Base-by-base conservation (phyloP, 2,329 filamentous ascomycete genomes). In the Camptophora hylomeconis region DNA sequence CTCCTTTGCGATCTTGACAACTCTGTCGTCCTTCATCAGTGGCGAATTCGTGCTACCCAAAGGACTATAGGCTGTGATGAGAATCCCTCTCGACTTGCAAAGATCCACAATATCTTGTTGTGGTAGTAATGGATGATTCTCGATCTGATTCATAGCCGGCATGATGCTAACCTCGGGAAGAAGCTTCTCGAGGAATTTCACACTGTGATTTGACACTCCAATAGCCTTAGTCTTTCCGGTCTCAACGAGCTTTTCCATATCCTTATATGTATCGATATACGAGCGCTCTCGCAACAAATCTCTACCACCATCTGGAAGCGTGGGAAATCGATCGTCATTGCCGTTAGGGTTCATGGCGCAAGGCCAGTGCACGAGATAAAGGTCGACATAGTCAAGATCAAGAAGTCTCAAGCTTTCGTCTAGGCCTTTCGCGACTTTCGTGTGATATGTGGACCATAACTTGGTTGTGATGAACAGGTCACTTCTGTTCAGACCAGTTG, bases 351-450 rank as follows among this genome's bases (percentile, higher is more conserved):
- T 64, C 59, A 30, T 59, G 52, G 33, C 60, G 63, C 72, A 3
- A 63, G 57, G 69, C 63, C 66, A 81, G 53, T 80, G 75, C 47
- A 83, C 78, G 34, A 81, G 61, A 50, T 69, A 80, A 6, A 81
- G 59, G 47, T 81, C 76, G 33, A 81, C 61, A 48, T 81, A 80
- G 36, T 75, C 74, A 19, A 75, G 56, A 7, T 63, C 68, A 44
- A 79, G 63, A 42, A 72, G 64, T 47, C 72, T 65, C 31, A 79
- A 58, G 22, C 73, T 73, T 24, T 67, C 61, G 39, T 67, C 61
- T 24, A 75, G 65, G 40, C 72, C 74, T 39, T 66, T 54, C 35
- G 67, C 58, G 12, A 79, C 76, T 43, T 73, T 68, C 44, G 73
- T 64, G 45, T 76, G 71, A 43, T 55, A 63, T 50, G 70, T 74